Percentiles rank a stretch among this genome's conserved stretches.
Conservation (phyloP, 352 stramenopile species). For the Phytophthora ohioensis region DNA sequence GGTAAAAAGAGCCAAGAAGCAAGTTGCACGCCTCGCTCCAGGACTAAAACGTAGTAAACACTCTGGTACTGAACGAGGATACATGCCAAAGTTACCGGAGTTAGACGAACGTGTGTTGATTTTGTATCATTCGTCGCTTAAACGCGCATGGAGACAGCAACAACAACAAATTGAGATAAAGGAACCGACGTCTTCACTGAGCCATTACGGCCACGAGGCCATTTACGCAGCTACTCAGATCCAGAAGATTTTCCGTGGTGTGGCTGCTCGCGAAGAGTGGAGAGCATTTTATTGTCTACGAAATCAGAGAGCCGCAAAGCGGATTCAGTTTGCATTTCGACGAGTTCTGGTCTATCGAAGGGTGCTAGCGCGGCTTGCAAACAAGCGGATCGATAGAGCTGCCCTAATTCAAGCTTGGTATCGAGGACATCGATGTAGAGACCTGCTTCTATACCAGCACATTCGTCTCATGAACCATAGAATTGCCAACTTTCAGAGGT, state of each 20-base stretch:
- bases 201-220: slow-evolving; percentile 55
- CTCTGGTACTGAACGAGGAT: not conserved
- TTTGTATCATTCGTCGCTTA: slow-evolving; percentile 69
- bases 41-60: not conserved
- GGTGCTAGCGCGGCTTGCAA: slow-evolving; percentile 29
- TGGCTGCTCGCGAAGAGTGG: slow-evolving; percentile 42
- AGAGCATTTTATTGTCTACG: slow-evolving; percentile 48
- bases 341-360: slow-evolving; percentile 34
- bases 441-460: slow-evolving; percentile 32
- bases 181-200: not conserved
- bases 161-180: slow-evolving; percentile 4
- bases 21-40: not conserved
- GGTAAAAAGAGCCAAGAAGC: slow-evolving; percentile 7
- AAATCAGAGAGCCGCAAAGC: slow-evolving; percentile 42
- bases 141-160: slow-evolving; percentile 39
- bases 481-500: slow-evolving; percentile 54
- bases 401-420: slow-evolving; percentile 58
- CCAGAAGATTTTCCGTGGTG: slow-evolving; percentile 58
- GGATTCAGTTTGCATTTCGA: slow-evolving; percentile 53
- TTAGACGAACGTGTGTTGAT: slow-evolving; percentile 73
- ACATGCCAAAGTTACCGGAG: slow-evolving; percentile 24
- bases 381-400: slow-evolving; percentile 35
- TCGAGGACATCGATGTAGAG: slow-evolving; percentile 43
- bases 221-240: slow-evolving; percentile 69
- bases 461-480: slow-evolving; percentile 42